Evolutionary conservation across 495 filamentous ascomycete genomes (phyloP).

Genomic region (Aspergillus ostianus): DNA sequence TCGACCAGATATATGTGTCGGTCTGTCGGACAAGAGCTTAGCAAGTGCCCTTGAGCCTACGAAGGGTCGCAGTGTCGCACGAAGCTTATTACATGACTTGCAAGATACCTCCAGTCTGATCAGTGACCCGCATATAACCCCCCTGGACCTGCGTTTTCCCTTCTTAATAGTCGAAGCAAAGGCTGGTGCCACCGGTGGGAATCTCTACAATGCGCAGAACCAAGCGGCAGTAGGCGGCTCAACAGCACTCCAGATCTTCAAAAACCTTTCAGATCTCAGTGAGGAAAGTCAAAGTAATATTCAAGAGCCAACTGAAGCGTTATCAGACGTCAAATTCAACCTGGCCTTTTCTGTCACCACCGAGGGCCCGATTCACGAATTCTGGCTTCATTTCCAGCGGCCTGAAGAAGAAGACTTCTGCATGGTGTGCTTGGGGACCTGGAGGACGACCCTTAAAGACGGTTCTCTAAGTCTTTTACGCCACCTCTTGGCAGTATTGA

Average conservation of each 20-base stretch:
- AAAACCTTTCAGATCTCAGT: conserved; percentile 7
- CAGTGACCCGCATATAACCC: conserved; percentile 13
- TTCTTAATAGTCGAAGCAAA: conserved; percentile 19
- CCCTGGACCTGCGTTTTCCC: conserved; percentile 10
- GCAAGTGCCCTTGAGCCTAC: neutral
- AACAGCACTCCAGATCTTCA: conserved; percentile 13
- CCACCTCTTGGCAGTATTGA: no score
- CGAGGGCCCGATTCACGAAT: conserved; percentile 14
- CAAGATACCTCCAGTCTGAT: conserved; percentile 11
- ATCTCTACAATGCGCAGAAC: conserved; percentile 19
- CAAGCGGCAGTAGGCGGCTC: conserved; percentile 18
- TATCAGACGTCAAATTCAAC: neutral
- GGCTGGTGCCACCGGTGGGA: conserved; percentile 15
- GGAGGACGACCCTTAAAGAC: no score
- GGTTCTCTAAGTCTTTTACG: no score
- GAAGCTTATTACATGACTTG: conserved; percentile 11
- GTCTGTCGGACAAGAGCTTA: conserved; percentile 12
- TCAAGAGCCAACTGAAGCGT: neutral
- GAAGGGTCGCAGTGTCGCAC: conserved; percentile 6
- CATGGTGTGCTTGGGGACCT: no score
- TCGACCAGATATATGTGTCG: conserved; percentile 14
- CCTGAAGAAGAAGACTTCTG: no score
- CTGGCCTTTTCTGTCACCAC: conserved; percentile 16
- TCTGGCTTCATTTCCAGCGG: no score
- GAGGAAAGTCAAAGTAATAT: conserved; percentile 1